Evolutionary conservation across 2,329 filamentous ascomycete genomes (phyloP).

Genomic region (Colletotrichum plurivorum): DNA sequence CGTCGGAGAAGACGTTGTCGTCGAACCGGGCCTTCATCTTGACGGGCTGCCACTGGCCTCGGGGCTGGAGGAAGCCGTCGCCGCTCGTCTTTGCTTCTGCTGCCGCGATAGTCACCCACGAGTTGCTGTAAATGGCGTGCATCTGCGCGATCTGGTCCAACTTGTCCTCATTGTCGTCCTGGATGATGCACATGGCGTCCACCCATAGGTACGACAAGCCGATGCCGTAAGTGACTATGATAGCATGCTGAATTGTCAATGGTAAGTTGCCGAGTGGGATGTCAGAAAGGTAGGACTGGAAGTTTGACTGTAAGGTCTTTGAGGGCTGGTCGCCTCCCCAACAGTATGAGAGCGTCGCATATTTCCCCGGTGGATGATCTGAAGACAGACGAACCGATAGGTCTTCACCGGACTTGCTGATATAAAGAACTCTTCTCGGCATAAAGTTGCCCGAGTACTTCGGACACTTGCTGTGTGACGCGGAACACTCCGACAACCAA

Average conservation of each 20-base stretch:
- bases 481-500: neutral
- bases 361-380: neutral
- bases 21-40: neutral
- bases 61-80: constrained; percentile 2
- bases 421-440: neutral
- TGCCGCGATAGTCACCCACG: neutral
- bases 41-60: neutral
- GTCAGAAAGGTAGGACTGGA: neutral
- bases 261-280: neutral
- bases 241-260: neutral
- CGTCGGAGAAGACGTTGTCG: neutral
- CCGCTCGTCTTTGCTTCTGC: neutral
- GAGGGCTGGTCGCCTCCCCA: constrained; percentile 13
- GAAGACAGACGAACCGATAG: neutral
- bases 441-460: neutral
- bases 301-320: neutral
- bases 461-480: neutral
- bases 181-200: constrained; percentile 36
- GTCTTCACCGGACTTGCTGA: neutral
- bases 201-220: constrained; percentile 39
- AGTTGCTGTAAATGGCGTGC: neutral
- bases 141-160: neutral
- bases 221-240: neutral
- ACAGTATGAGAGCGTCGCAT: neutral
- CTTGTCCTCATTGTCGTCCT: constrained; percentile 23